Base-by-base conservation (phyloP, 2,329 filamentous ascomycete species). In the Scedosporium minutisporum region DNA sequence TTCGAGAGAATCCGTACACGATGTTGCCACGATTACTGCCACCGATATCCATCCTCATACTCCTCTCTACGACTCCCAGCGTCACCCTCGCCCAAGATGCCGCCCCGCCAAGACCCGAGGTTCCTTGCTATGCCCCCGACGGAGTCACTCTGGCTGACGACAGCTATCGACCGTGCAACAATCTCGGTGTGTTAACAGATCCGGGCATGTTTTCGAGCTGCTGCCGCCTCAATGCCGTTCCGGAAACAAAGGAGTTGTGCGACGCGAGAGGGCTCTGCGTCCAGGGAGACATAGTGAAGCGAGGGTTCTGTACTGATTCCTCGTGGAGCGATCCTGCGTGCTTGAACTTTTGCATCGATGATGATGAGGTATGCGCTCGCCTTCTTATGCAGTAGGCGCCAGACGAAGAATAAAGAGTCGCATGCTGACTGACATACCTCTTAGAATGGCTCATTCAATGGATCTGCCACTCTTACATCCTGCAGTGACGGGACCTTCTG, bases 401-500 rank as follows among this genome's bases (percentile, higher is more conserved):
- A 29, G 2, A 16, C 2, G 16, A 14, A 14, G 23, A 25, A 61
- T 3, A 6, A 6, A 69, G 57, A 65, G 63, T 6, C 38, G 3
- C 59, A 63, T 0, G 61, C 64, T 3, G 29, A 16, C 9, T 12
- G 33, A 33, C n/a, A n/a, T n/a, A n/a, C 61, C 63, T 61, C 21
- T 66, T 33, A 61, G 60, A 57, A 71, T 5, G 73, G 71, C 27
- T 68, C 70, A 1, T 65, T 66, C 3, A 70, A 67, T 21, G 67
- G 66, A 23, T 61, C 63, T 4, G 65, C 68, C 4, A 67, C 71
- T 41, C 68, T 73, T 59, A 70, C 64, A 7, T 62, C 65, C 3
- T 74, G 71, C 64, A 66, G 67, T 6, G 70, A 73, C 57, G 65
- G 66, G n/a, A 67, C 65, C 3, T 71, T 70, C 42, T 75, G 74